Conservation (phyloP, 2,329 filamentous ascomycete species). For the Cephalotrichum gorgonifer region DNA sequence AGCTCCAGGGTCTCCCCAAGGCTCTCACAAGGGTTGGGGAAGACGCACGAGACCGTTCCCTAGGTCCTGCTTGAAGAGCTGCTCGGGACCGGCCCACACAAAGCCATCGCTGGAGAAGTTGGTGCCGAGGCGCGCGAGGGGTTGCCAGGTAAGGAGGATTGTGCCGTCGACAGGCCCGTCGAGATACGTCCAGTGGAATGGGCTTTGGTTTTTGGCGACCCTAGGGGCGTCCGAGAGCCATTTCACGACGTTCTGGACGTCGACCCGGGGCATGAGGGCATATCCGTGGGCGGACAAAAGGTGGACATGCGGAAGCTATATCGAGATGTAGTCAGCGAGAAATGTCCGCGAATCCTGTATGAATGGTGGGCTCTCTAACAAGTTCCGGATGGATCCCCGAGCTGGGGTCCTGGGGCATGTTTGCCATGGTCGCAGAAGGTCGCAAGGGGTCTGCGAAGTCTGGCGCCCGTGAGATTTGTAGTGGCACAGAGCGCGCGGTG, state of each 20-base stretch:
- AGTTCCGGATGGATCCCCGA: slow-evolving; percentile 31
- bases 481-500: too few species aligned
- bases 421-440: slow-evolving; percentile 9
- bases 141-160: slow-evolving; percentile 82
- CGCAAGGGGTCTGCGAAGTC: too few species aligned
- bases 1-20: neutral
- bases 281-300: slow-evolving; percentile 78
- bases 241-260: slow-evolving; percentile 67
- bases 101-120: slow-evolving; percentile 87
- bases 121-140: slow-evolving; percentile 56
- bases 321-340: neutral
- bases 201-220: slow-evolving; percentile 71
- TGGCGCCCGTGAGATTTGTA: too few species aligned
- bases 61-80: slow-evolving; percentile 63
- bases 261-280: slow-evolving; percentile 60
- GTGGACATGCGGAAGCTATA: slow-evolving; percentile 77
- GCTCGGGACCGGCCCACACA: slow-evolving; percentile 77
- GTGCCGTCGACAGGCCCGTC: slow-evolving; percentile 73
- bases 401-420: slow-evolving; percentile 31
- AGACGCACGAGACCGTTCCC: slow-evolving; percentile 46
- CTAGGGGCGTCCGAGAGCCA: slow-evolving; percentile 77
- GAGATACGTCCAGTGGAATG: slow-evolving; percentile 91
- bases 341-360: neutral
- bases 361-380: slow-evolving; percentile 20
- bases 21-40: neutral